phyloP scores from a whole-genome alignment of 2,329 filamentous ascomycete genomes.

The Fusarium domesticum region DNA sequence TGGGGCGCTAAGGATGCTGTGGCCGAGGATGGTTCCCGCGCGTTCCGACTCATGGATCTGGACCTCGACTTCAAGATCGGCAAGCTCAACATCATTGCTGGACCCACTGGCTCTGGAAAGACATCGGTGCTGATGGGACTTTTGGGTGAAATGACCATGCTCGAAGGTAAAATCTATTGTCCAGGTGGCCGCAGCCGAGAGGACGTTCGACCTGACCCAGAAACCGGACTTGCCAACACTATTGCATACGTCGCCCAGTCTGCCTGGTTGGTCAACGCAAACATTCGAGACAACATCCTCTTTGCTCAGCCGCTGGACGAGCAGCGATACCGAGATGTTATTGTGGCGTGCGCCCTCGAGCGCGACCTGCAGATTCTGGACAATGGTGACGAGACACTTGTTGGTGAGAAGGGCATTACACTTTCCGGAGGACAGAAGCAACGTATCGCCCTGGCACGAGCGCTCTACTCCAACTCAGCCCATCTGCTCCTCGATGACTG shows the following conservation, averaged over 20 bases:
- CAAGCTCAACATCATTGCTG: conserved; percentile 87
- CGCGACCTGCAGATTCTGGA: conserved; percentile 91
- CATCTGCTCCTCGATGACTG: conserved; percentile 94
- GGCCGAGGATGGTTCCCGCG: conserved; percentile 63
- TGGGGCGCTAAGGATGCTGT: conserved; percentile 74
- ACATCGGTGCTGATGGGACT: conserved; percentile 94
- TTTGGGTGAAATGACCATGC: conserved; percentile 89
- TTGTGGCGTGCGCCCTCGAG: conserved; percentile 86
- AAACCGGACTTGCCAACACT: conserved; percentile 84
- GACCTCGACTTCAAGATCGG: conserved; percentile 80
- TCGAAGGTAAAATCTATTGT: conserved; percentile 77
- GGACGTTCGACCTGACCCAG: conserved; percentile 75
- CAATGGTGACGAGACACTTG: conserved; percentile 85
- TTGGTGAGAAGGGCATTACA: conserved; percentile 96
- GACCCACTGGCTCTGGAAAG: conserved; percentile 92
- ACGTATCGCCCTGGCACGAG: conserved; percentile 91
- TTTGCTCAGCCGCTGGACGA: conserved; percentile 82
- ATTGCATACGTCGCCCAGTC: conserved; percentile 96
- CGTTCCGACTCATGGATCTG: conserved; percentile 80
- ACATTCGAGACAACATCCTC: conserved; percentile 92
- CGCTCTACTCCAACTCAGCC: conserved; percentile 90
- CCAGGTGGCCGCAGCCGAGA: conserved; percentile 84
- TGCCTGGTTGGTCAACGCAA: conserved; percentile 94
- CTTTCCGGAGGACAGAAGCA: conserved; percentile 97
- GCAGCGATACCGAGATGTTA: conserved; percentile 79